phyloP scores from a whole-genome alignment of 2,329 filamentous ascomycete species.

The Colletotrichum sublineola region DNA sequence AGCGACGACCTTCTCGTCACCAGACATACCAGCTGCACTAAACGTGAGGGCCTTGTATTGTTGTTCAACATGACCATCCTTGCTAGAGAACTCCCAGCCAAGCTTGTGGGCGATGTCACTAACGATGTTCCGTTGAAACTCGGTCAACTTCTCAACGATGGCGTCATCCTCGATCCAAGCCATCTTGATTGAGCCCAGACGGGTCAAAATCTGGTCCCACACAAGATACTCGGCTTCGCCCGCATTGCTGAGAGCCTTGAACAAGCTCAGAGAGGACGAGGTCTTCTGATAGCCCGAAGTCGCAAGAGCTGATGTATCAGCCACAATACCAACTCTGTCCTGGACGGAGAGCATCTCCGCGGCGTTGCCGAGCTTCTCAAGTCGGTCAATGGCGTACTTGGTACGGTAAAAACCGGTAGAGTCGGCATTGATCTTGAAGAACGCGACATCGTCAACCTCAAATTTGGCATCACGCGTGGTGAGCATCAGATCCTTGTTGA shows the following conservation, averaged over 20 bases:
- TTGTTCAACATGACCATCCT: conserved; percentile 89
- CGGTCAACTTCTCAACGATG: conserved; percentile 80
- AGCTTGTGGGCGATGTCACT: conserved; percentile 85
- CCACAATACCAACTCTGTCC: conserved; percentile 94
- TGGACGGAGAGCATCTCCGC: conserved; percentile 89
- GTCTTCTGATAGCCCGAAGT: conserved; percentile 94
- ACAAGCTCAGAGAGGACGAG: conserved; percentile 85
- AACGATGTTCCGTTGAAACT: conserved; percentile 84
- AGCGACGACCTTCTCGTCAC: conserved; percentile 82
- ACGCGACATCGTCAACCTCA: conserved; percentile 83
- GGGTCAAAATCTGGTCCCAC: conserved; percentile 90
- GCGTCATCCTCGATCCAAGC: conserved; percentile 89
- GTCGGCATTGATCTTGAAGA: conserved; percentile 97
- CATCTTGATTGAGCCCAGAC: conserved; percentile 81
- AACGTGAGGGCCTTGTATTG: conserved; percentile 97
- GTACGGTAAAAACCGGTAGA: conserved; percentile 95
- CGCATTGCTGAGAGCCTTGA: conserved; percentile 84
- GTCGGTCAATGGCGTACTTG: conserved; percentile 84
- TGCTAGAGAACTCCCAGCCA: conserved; percentile 88
- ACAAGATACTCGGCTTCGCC: conserved; percentile 91
- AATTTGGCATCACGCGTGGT: conserved; percentile 77
- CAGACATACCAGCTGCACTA: conserved; percentile 82
- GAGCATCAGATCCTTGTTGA: conserved; percentile 80
- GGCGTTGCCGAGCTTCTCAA: conserved; percentile 88
- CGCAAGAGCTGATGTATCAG: conserved; percentile 90